A percentile compares a stretch with the other conserved stretches of the same genome.
Evolutionary conservation across 1,139 yeast species (phyloP).

Genomic region (Hyphopichia khmerensis): DNA sequence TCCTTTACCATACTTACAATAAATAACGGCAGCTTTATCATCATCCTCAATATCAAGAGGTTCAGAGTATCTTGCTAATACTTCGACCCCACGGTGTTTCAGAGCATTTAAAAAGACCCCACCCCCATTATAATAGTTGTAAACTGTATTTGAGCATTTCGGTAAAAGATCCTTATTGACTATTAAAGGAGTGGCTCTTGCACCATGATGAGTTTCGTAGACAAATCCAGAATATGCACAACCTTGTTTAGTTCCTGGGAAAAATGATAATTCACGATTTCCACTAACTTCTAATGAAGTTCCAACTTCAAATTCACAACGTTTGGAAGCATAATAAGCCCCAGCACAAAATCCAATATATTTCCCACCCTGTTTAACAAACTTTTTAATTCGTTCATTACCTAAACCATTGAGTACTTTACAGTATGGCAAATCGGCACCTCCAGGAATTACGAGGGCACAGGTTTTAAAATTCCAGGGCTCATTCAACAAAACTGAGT

Average conservation of each 20-base stretch:
- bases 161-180: slow-evolving; percentile 32
- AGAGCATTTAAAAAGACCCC: slow-evolving; percentile 79
- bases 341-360: slow-evolving; percentile 96
- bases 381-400: slow-evolving; percentile 57
- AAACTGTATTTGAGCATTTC: slow-evolving; percentile 21
- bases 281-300: slow-evolving; percentile 82
- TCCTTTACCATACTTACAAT: slow-evolving; percentile 72
- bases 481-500: slow-evolving; percentile 62
- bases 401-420: slow-evolving; percentile 68
- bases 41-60: slow-evolving; percentile 26
- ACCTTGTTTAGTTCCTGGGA: slow-evolving; percentile 82
- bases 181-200: slow-evolving; percentile 54
- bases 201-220: slow-evolving; percentile 75
- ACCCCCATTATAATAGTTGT: slow-evolving; percentile 81
- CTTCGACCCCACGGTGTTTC: slow-evolving; percentile 55
- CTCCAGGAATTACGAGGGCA: slow-evolving; percentile 87
- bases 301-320: slow-evolving; percentile 84
- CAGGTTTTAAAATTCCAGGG: slow-evolving; percentile 89
- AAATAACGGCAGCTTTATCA: slow-evolving; percentile 67
- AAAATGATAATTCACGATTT: slow-evolving; percentile 73
- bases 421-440: slow-evolving; percentile 91
- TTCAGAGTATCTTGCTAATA: slow-evolving; percentile 64
- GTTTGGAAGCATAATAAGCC: slow-evolving; percentile 75
- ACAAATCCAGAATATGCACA: slow-evolving; percentile 77
- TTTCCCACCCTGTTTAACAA: slow-evolving; percentile 75